Base-by-base conservation (phyloP, 768 basidiomycete species). In the Lentinula lateritia region DNA sequence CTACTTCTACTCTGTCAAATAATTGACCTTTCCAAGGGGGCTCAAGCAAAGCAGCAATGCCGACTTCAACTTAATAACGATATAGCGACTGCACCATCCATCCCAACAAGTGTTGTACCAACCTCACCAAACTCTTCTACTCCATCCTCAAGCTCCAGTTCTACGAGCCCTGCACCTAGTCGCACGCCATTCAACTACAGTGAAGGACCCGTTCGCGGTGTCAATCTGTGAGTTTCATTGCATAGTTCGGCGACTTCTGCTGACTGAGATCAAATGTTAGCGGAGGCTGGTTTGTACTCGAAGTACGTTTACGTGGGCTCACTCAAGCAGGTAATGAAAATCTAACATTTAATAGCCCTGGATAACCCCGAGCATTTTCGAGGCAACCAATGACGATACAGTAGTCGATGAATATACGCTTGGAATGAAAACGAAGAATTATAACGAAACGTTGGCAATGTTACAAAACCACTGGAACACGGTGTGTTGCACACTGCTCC, bases 341-440 rank as follows among this genome's bases (percentile, higher is more conserved):
- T 52, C 34, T 36, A 13, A 16, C 9, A 52, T 43, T 43, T 59
- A 39, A 12, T 61, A 89, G 85, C 88, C 88, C 36, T 90, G 89
- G 89, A 90, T 91, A 60, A 90, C 87, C 1, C 89, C 89, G 1
- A 88, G 86, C 66, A 75, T 90, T 10, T 91, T 90, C 63, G 77
- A 85, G 63, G 80, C 76, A 67, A 88, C 84, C 39, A 78, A 79
- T 42, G 84, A 87, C 63, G 71, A 74, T 38, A 73, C 72, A 42
- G 78, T 88, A 36, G 73, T 87, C 6, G 86, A 88, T 64, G 85
- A 87, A 68, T 87, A 75, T 64, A 89, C 86, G 0, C 76, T 88
- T 16, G 85, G 87, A 1, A 75, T 80, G 38, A 41, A 52, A 7
- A 61, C 65, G 82, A 66, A 75, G 58, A 78, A 84, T 65, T 59